Percentiles rank a stretch among this genome's conserved stretches.
Conservation (phyloP, 2,329 filamentous ascomycete species). For the Colletotrichum higginsianum region DNA sequence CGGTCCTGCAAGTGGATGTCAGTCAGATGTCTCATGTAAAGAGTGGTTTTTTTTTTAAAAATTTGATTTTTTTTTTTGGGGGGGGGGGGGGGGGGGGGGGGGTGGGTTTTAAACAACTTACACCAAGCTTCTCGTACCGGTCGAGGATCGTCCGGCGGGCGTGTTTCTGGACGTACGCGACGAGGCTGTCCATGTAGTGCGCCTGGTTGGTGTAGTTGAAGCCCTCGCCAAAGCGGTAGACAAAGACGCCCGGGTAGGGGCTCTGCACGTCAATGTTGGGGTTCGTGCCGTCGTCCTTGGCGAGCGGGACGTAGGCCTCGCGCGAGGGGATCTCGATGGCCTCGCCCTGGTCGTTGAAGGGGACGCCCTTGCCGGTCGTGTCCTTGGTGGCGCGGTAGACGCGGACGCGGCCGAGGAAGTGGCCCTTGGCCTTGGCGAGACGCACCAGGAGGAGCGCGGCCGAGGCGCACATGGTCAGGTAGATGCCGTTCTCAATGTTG, state of each 20-base stretch:
- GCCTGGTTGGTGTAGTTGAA: slow-evolving; percentile 69
- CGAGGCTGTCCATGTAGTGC: slow-evolving; percentile 61
- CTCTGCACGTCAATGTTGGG: slow-evolving; percentile 58
- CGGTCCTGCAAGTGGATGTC: slow-evolving; percentile 54
- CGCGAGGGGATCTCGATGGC: slow-evolving; percentile 44
- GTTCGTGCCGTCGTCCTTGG: slow-evolving; percentile 61
- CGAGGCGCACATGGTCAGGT: slow-evolving; percentile 62
- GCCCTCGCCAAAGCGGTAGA: slow-evolving; percentile 67
- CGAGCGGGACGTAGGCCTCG: slow-evolving; percentile 59
- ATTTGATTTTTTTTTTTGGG: no score
- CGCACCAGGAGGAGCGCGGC: slow-evolving; percentile 60
- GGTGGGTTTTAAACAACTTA: slow-evolving; percentile 54
- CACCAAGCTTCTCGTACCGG: slow-evolving; percentile 62
- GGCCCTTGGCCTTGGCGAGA: slow-evolving; percentile 62
- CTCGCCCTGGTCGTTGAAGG: slow-evolving; percentile 42
- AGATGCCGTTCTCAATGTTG: slow-evolving; percentile 66
- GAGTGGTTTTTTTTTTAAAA: no score
- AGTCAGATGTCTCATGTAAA: background rate
- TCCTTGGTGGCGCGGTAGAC: slow-evolving; percentile 44
- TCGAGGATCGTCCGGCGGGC: slow-evolving; percentile 59
- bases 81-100: no score
- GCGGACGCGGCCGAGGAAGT: slow-evolving; percentile 60
- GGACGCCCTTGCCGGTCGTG: slow-evolving; percentile 40
- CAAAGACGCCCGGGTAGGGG: slow-evolving; percentile 65
- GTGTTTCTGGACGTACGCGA: slow-evolving; percentile 56